These are phyloP conservation scores for Jatropha multifida DNA, from an alignment of 441 rosid genomes.

Conservation along the genomic window DNA sequence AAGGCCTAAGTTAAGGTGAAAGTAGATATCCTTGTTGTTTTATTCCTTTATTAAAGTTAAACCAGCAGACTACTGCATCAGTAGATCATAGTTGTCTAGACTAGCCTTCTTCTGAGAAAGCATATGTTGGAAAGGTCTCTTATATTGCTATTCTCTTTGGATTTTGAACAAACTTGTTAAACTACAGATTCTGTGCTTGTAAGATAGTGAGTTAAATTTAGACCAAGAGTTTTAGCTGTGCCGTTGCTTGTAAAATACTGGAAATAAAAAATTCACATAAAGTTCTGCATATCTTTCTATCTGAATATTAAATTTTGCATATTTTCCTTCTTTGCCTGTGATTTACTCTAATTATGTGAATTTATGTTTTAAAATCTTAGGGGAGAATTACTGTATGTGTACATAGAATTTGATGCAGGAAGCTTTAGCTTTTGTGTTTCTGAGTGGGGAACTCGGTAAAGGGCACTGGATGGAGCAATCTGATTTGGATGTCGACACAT, in stretches of 20 bases:
- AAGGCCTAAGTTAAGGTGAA: conserved; percentile 47
- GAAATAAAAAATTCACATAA: not conserved
- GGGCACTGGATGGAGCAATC: not conserved
- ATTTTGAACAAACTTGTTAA: not conserved
- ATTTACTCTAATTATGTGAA: not conserved
- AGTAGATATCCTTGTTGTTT: not conserved
- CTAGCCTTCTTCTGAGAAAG: conserved; percentile 10
- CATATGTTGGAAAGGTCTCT: not conserved
- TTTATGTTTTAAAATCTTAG: too few species aligned
- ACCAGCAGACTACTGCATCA: conserved; percentile 9
- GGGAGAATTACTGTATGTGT: not conserved
- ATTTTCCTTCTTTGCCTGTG: not conserved
- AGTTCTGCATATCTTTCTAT: not conserved
- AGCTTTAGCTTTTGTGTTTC: not conserved
- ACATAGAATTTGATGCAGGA: not conserved
- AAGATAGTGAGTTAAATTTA: not conserved
- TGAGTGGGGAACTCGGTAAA: not conserved
- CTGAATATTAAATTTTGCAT: not conserved
- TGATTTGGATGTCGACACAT: not conserved
- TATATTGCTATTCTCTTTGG: conserved; percentile 5
- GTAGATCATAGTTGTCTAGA: conserved; percentile 7
- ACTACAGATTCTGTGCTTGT: not conserved
- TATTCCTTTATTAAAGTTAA: not conserved
- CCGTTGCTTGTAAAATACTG: conserved; percentile 9
- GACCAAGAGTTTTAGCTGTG: not conserved